Evolutionary conservation across 495 filamentous ascomycete genomes (phyloP).

Genomic region (Trichoderma gamsii): DNA sequence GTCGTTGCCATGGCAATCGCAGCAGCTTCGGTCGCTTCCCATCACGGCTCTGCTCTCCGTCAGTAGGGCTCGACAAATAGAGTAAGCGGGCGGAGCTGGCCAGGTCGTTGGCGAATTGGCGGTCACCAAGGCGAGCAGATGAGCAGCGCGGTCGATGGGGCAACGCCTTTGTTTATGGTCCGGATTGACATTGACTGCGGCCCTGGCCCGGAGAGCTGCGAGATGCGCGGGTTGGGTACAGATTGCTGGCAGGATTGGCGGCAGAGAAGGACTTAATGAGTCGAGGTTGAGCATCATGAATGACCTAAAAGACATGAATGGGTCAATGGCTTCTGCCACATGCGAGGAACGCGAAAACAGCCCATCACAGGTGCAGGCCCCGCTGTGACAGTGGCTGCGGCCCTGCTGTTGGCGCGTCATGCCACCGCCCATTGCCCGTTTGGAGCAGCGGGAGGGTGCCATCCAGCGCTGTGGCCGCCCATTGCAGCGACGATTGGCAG

Average conservation of each 20-base stretch:
- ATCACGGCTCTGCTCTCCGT: neutral
- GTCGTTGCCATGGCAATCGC: constrained; percentile 5
- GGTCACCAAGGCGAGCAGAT: neutral
- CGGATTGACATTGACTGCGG: neutral
- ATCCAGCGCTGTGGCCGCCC: neutral
- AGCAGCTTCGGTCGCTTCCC: neutral
- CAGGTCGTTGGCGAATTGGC: constrained; percentile 8
- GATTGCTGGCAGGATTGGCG: too few species aligned
- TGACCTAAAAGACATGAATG: neutral
- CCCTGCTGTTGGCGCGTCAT: neutral
- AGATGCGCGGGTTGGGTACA: too few species aligned
- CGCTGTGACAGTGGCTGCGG: constrained; percentile 7
- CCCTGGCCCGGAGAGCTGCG: neutral
- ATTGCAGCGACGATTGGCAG: neutral
- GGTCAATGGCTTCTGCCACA: neutral
- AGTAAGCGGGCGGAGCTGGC: constrained; percentile 4
- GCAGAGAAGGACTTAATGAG: too few species aligned
- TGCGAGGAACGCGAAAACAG: neutral
- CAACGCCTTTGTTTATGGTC: neutral
- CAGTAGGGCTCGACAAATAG: neutral
- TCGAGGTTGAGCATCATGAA: too few species aligned
- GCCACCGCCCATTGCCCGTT: constrained; percentile 7
- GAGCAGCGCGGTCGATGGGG: constrained; percentile 6
- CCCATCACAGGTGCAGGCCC: neutral
- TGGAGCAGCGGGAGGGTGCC: neutral